Base-by-base conservation (phyloP, 768 basidiomycete genomes). In the Suillus americanus region DNA sequence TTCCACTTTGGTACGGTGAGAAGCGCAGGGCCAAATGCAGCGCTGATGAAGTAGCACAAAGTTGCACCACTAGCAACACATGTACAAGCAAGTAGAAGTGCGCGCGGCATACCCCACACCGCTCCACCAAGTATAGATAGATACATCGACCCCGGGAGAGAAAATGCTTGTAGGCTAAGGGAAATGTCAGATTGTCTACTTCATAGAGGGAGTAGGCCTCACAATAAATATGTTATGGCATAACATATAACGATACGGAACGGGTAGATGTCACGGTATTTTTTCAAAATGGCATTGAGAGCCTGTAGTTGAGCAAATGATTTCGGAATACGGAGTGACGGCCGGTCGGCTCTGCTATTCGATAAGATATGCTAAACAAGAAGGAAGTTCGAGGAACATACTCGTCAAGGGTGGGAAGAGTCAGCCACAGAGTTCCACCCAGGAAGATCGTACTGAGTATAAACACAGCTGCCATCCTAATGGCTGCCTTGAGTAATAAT, bases 61-160 rank as follows among this genome's bases (percentile, higher is more conserved):
- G 94, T 84, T 0, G 95, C 95, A 41, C 97, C 97, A 0, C 89
- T 85, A 16, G 95, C 94, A 62, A 98, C 92, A 75, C 94, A 97
- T 68, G 89, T 85, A 70, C 96, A 98, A 12, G 91, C 91, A n/a
- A 99, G 84, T 5, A 92, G 90, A 5, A 98, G 83, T 0, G 96
- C 96, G 13, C 88, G 79, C 3, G 92, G 78, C 35, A 97, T 89
- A 45, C 96, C 96, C 89, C 95, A 99, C 4, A 97, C 91, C 0
- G 97, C 97, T 40, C 97, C 97, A 23, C 92, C 95, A 14, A 98
- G 87, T 71, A 99, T 97, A 61, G 95, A 95, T 56, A 99, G 86
- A 74, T 99, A 99, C 95, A 99, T 97, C 50, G 95, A 97, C 1
- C 96, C 96, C 0, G 97, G 96, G 16, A 98, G 84, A 8, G 95